Evolutionary conservation across 331 rosid genomes (phyloP), one percentile per base, ranked within the genome.

Genomic region (Pyrus hybrid): DNA sequence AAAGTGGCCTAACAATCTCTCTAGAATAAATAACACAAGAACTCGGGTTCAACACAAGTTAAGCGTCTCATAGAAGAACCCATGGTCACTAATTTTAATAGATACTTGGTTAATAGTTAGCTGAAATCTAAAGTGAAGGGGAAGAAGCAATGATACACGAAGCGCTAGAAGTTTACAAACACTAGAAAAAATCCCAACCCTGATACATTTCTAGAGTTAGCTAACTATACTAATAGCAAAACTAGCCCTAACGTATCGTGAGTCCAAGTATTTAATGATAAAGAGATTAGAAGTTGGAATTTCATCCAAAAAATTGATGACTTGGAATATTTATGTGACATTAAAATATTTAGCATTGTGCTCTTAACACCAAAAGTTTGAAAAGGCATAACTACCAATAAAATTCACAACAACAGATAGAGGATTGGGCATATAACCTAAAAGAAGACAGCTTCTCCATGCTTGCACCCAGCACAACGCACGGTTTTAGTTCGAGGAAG

Each of bases 381-480:
- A 26, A 62, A 37, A 0, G 43, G 43, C 43, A 37, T 37, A 65
- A 60, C n/a, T 21, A 54, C 1, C 7, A 29, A 10, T 22, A 62
- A 28, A 5, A 29, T 22, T 18, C 20, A 43, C 5, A 13, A 21
- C 22, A 22, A 61, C 10, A 4, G 13, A 58, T 30, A 41, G 12
- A 56, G 74, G 57, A 64, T 22, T 68, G 45, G 25, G 68, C 12
- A 62, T n/a, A 57, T 81, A 26, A 92, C 97, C 97, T 94, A 97
- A 87, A 90, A 92, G 85, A 92, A 89, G 60, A 93, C 97, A 84
- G 99, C 99, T 86, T 92, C 99, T 70, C 96, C 97, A 63, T 92
- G 99, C 78, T 89, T 92, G 85, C 99, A 94, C 70, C 84, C 90
- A 79, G 88, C 71, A 77, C 99, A 94, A 26, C 90, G 96, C 51